These are phyloP conservation scores for Drechslerella coelobrocha DNA, from an alignment of 2,329 filamentous ascomycete species.

Conservation along the genomic window DNA sequence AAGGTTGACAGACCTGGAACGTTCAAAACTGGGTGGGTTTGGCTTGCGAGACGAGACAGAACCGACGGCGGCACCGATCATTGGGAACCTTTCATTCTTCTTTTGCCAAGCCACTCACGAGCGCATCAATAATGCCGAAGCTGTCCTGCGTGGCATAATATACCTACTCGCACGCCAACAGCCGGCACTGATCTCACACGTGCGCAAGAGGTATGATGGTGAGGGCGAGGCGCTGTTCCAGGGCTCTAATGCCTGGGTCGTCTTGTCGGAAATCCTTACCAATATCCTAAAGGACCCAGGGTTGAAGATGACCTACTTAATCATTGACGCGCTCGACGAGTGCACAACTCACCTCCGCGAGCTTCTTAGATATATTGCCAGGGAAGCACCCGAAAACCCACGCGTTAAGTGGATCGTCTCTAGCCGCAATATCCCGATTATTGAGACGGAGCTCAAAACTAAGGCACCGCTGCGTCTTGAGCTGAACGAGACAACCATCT, in stretches of 20 bases:
- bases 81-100: constrained; percentile 53
- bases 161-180: constrained; percentile 55
- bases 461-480: constrained; percentile 57
- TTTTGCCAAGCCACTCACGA: constrained; percentile 57
- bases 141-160: constrained; percentile 57
- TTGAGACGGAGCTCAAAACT: constrained; percentile 57
- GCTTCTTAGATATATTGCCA: constrained; percentile 58
- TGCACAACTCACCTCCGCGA: constrained; percentile 55
- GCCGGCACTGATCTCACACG: constrained; percentile 56
- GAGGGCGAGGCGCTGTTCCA: constrained; percentile 58
- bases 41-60: no score
- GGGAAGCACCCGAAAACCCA: constrained; percentile 49
- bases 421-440: constrained; percentile 60
- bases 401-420: constrained; percentile 60
- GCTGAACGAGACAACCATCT: constrained; percentile 57
- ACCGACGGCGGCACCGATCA: no score
- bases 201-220: constrained; percentile 57
- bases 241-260: constrained; percentile 57
- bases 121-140: constrained; percentile 55
- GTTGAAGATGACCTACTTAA: constrained; percentile 56
- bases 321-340: constrained; percentile 63
- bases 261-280: constrained; percentile 58
- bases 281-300: constrained; percentile 58
- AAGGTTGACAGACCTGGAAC: constrained; percentile 52
- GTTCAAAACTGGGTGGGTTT: no score